Evolutionary conservation across 305 asterid species (phyloP), one percentile per base, ranked within the genome.

Genomic region (Fraxinus sp.): DNA sequence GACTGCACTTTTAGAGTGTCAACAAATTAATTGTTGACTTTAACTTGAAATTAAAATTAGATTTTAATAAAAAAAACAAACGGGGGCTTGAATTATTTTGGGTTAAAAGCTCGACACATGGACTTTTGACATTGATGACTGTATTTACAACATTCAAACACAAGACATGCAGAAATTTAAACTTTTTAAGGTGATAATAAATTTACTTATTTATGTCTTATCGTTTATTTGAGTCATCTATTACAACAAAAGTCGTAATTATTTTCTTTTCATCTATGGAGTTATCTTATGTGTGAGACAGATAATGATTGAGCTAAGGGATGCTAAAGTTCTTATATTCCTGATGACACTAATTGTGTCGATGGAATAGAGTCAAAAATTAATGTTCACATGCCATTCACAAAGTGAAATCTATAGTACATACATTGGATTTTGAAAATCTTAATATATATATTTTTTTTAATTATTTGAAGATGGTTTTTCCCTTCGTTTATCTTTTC

Each of bases 401-500:
- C 33, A 62, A 62, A 62, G 72, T 62, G 72, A 62, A 62, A 22
- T 62, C 72, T 22, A 20, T 24, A 62, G 32, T 62, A 62, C 10
- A 22, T 62, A 22, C 72, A 8, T 22, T 22, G 72, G 32, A 62
- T 24, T 62, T 62, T 62, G 30, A 22, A 3, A 62, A 62, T 62
- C 26, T 62, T 7, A 62, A 22, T 20, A 22, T 30, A 30, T 30
- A 2, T 22, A 22, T 22, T 0, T 36, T 83, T 14, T 30, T 0
- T 2, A 28, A 73, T 75, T 74, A 79, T 46, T 79, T 64, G 52
- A 22, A 10, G 83, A 62, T 6, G 78, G 18, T 3, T 39, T 76
- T 28, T 30, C 24, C 66, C 46, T 75, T 79, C 35, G 13, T 79
- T 35, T 72, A 11, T 59, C 78, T 76, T 80, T 79, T 36, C 83